Evolutionary conservation across 2,329 filamentous ascomycete species (phyloP), one percentile per base, ranked within the genome.

Genomic region (Exophiala dermatitidis): DNA sequence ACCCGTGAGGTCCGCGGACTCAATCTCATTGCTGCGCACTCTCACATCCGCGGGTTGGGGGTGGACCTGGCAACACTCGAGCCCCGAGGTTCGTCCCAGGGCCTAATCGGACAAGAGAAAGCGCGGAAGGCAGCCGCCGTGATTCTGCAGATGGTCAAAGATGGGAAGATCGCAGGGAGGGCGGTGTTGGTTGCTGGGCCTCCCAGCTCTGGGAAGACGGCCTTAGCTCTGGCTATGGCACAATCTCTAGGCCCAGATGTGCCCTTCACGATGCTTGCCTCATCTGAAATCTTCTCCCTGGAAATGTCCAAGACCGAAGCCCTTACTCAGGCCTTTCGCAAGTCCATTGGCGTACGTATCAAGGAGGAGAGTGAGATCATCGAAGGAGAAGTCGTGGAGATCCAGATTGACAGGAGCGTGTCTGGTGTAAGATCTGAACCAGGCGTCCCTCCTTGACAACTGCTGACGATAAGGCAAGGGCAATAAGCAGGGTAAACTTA

Each of bases 231-330:
- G 87, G 93, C 90, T 46, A 96, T 98, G 90, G 86, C 93, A 36
- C 93, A 98, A 70, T 95, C 90, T 31, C 81, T 98, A 48, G 93
- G 91, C 43, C 74, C 90, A 46, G 93, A 98, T 69, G 90, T 96
- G 1, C 93, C 93, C 3, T 98, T 98, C 70, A 98, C 93, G 26
- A 90, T 90, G 73, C 84, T 97, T 59, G 89, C 93, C 41, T 90
- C 90, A 9, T 95, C 90, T 54, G 93, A 98, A 71, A 96, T 98
- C 66, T 98, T 96, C 75, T 96, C 90, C 29, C 81, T 97, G 67
- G 93, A 98, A 72, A 97, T 98, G 91, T 95, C 90, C 65, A 98
- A 98, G 77, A 98, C 93, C 36, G 93, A 98, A 72, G 91, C 93
- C 47, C 82, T 98, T 34, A 96, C 91, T 50, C 93, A 98, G 72